These are phyloP conservation scores for Cytospora piceicola DNA, from an alignment of 2,329 filamentous ascomycete species.

Conservation along the genomic window DNA sequence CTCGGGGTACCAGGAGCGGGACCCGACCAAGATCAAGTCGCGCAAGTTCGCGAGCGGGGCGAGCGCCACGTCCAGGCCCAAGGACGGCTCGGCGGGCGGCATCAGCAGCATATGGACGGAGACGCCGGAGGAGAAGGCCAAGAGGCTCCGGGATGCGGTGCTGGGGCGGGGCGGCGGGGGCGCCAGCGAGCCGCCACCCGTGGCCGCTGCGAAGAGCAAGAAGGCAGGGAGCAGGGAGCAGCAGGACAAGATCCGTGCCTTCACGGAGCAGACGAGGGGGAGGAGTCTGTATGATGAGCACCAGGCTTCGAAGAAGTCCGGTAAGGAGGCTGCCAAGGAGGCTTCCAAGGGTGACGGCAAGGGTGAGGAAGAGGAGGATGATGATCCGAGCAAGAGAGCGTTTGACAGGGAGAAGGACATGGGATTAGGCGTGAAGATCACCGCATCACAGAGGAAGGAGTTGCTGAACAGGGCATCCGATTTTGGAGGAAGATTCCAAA, in stretches of 20 bases:
- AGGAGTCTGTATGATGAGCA: constrained; percentile 65
- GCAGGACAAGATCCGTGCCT: constrained; percentile 61
- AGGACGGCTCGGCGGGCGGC: constrained; percentile 44
- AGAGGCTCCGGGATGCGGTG: constrained; percentile 78
- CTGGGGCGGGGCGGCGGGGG: constrained; percentile 65
- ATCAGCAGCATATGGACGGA: constrained; percentile 85
- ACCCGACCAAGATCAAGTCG: constrained; percentile 81
- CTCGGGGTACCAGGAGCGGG: constrained; percentile 62
- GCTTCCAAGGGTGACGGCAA: constrained; percentile 38
- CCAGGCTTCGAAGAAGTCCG: constrained; percentile 43
- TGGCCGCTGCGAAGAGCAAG: constrained; percentile 39
- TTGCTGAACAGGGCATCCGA: constrained; percentile 78
- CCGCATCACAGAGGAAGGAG: constrained; percentile 73
- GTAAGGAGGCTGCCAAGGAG: neutral
- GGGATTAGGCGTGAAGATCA: constrained; percentile 73
- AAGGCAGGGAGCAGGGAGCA: constrained; percentile 43
- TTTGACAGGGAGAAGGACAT: constrained; percentile 97
- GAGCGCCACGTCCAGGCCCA: constrained; percentile 31
- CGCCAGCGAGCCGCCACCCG: constrained; percentile 33
- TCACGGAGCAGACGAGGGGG: constrained; percentile 58
- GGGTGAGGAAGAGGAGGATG: constrained; percentile 68
- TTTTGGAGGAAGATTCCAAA: constrained; percentile 80
- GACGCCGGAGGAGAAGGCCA: constrained; percentile 84
- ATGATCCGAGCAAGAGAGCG: constrained; percentile 85
- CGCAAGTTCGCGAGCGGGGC: constrained; percentile 77